Conservation (phyloP, 2,329 filamentous ascomycete genomes). For the Trichoderma atrobrunneum region DNA sequence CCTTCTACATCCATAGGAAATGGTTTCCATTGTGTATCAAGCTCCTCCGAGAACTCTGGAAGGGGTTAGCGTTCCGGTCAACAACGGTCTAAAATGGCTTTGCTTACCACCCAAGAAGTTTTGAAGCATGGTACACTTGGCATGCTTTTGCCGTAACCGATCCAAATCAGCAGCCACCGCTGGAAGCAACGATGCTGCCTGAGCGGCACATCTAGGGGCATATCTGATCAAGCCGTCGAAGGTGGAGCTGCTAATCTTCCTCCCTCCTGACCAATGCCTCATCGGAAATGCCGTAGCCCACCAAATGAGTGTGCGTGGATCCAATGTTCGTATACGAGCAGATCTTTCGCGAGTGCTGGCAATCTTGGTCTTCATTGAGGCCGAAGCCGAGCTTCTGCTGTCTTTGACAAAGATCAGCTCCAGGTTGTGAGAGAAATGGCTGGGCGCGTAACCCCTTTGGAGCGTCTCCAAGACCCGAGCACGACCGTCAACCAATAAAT, state of each 20-base stretch:
- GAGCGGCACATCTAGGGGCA: too few species aligned
- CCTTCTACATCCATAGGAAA: not conserved
- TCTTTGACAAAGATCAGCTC: not conserved
- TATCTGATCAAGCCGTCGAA: not conserved
- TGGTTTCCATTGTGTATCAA: not conserved
- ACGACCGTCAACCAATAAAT: too few species aligned
- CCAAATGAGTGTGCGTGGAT: not conserved
- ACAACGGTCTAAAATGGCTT: not conserved
- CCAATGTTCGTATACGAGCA: not conserved
- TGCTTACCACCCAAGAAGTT: not conserved
- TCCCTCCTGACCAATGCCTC: not conserved
- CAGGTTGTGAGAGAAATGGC: not conserved
- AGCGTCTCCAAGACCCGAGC: not conserved
- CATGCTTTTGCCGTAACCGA: too few species aligned
- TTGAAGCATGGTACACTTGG: too few species aligned
- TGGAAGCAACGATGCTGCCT: too few species aligned
- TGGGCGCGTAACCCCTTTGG: not conserved
- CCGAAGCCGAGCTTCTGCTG: not conserved
- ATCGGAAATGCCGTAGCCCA: not conserved
- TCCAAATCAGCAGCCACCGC: too few species aligned
- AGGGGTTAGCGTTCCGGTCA: not conserved
- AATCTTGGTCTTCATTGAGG: not conserved
- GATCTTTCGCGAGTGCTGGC: not conserved
- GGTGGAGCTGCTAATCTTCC: not conserved
- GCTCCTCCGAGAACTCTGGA: not conserved